Evolutionary conservation across 2,329 filamentous ascomycete species (phyloP), one percentile per base, ranked within the genome.

Genomic region (Talaromyces sp.): DNA sequence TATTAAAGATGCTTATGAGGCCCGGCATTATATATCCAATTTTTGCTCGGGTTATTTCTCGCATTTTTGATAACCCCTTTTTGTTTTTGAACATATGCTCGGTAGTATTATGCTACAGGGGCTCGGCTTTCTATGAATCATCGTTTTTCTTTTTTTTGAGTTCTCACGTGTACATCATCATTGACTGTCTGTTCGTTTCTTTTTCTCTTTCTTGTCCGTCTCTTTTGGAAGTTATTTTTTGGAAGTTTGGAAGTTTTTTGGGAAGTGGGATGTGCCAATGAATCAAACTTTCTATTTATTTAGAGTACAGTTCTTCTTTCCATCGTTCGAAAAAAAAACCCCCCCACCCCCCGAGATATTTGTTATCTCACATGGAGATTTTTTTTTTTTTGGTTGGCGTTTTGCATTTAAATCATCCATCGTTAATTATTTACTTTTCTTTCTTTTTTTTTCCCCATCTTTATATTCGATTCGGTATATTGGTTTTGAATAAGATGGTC

Each of bases 151-250:
- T 28, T 58, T 47, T 52, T 57, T 42, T 62, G 63, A 40, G 42
- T 64, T 56, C 58, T 51, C 36, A 31, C 60, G 6, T 52, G 42
- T 64, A 51, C 55, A 56, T 62, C 55, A 56, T 62, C 51, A 30
- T 56, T 57, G 33, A 14, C 30, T 59, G 16, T n/a, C 40, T 47
- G 9, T 34, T 42, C 31, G 54, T 61, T 59, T 57, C 55, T 52
- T 51, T 14, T 12, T 1, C 8, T 27, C 30, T 28, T 34, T 59
- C 27, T 59, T 9, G 4, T 27, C 23, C 23, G 51, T 63, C 56
- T 60, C 23, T 57, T 34, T 56, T 60, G 57, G 40, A 28, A 55
- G 51, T 23, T 61, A 27, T 61, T 23, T 60, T 31, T 51, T 51
- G 44, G 34, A 14, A 36, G 34, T 36, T 16, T 31, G 50, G 50